phyloP scores from a whole-genome alignment of 2,329 filamentous ascomycete genomes.

The Rutstroemia sp. region DNA sequence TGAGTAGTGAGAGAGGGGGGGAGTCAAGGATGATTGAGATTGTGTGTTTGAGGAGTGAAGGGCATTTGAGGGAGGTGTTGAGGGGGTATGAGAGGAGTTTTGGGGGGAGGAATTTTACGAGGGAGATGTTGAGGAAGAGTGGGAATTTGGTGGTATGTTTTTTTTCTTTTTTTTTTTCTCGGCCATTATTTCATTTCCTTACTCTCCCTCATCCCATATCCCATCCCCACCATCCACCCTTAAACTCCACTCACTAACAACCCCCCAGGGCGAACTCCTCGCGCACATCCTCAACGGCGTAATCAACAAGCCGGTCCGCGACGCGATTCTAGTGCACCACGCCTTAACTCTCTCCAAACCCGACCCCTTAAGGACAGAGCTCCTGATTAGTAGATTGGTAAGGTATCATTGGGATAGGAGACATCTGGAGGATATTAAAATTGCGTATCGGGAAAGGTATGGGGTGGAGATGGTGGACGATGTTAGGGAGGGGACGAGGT shows the following conservation, averaged over 20 bases:
- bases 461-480: slow-evolving; percentile 66
- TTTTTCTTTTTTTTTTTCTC: background rate
- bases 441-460: slow-evolving; percentile 74
- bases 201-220: background rate
- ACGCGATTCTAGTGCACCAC: slow-evolving; percentile 85
- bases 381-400: slow-evolving; percentile 81
- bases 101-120: slow-evolving; percentile 67
- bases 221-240: too few relatives aligned
- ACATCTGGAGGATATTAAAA: slow-evolving; percentile 74
- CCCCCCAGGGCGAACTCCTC: slow-evolving; percentile 74
- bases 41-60: slow-evolving; percentile 71
- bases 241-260: too few relatives aligned
- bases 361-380: slow-evolving; percentile 69
- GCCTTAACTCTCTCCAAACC: slow-evolving; percentile 64
- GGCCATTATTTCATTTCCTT: background rate
- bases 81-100: slow-evolving; percentile 67
- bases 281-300: slow-evolving; percentile 94
- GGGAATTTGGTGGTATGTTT: slow-evolving; percentile 81
- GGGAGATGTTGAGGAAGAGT: slow-evolving; percentile 81
- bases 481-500: slow-evolving; percentile 65
- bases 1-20: slow-evolving; percentile 70
- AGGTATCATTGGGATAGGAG: slow-evolving; percentile 86
- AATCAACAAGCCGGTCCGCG: slow-evolving; percentile 90
- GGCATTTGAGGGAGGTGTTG: slow-evolving; percentile 74
- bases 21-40: slow-evolving; percentile 84